Base-by-base conservation (phyloP, 2,329 filamentous ascomycete species). In the Fusarium proliferatum region DNA sequence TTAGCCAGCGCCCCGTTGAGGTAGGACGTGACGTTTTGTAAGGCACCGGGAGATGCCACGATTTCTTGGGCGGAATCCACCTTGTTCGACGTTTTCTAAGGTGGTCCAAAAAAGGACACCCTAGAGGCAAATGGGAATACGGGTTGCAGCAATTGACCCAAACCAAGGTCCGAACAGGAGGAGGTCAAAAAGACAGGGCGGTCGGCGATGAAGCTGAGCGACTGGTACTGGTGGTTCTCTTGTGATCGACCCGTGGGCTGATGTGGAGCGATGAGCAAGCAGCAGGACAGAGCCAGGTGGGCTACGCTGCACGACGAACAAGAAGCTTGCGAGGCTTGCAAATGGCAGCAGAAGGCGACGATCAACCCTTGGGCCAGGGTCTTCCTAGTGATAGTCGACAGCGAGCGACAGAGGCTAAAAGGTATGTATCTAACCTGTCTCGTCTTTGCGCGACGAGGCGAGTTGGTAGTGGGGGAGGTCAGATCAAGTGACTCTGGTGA, bases 41-140 rank as follows among this genome's bases (percentile, higher is more conserved):
- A 82, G 84, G 88, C 89, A 90, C 89, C 89, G 82, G 87, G 86
- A 80, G 89, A 89, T 88, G 88, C 89, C 88, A 86, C 85, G 79
- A 84, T 79, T 81, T 83, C 84, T 82, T 87, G 85, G 83, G 83
- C 82, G 81, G 88, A 90, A 90, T 88, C 89, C 89, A 91, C 88
- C 82, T 90, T 91, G 87, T 69, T 82, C 85, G 83, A 81, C 79
- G 76, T 75, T 76, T 69, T 78, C 71, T 76, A 81, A 80, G 80
- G 79, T 81, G 79, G 69, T 79, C 81, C 79, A 71, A 64, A 67
- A 76, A 71, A 82, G 81, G 81, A 80, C 81, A 82, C 81, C 81
- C 75, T 79, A 78, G 76, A 76, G 64, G 64, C 69, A 71, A 60
- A 67, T 75, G 68, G 69, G 68, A 62, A 75, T 75, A 65, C 52